phyloP scores from a whole-genome alignment of 305 asterid genomes.

The Fraxinus ornus region DNA sequence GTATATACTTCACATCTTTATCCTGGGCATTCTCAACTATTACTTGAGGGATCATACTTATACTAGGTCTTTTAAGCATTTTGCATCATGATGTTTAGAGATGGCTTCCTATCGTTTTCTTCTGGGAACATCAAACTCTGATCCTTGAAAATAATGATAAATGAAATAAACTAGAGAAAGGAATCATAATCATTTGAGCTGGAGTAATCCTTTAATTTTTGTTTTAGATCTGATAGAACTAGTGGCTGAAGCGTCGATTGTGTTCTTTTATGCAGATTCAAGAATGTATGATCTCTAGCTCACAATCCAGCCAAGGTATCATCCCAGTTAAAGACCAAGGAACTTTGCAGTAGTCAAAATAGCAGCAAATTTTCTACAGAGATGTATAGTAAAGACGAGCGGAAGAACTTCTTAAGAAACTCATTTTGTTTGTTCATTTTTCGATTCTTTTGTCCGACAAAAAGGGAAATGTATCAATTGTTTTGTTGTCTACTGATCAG shows the following conservation, averaged over 20 bases:
- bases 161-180: neutral
- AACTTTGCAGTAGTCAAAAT: neutral
- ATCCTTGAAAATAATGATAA: neutral
- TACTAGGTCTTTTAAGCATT: neutral
- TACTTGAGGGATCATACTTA: neutral
- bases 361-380: constrained; percentile 17
- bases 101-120: neutral
- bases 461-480: neutral
- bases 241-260: neutral
- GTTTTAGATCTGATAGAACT: neutral
- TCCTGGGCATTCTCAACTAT: neutral
- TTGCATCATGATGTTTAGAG: neutral
- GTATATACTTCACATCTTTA: neutral
- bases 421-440: neutral
- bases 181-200: neutral
- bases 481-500: constrained; percentile 5
- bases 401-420: neutral
- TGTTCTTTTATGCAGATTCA: neutral
- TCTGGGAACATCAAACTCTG: neutral
- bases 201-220: neutral
- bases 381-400: constrained; percentile 16
- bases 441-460: constrained; percentile 8
- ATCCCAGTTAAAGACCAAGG: neutral
- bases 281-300: neutral
- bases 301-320: neutral